phyloP scores from a whole-genome alignment of 2,329 filamentous ascomycete genomes.

The Exophiala oligosperma region DNA sequence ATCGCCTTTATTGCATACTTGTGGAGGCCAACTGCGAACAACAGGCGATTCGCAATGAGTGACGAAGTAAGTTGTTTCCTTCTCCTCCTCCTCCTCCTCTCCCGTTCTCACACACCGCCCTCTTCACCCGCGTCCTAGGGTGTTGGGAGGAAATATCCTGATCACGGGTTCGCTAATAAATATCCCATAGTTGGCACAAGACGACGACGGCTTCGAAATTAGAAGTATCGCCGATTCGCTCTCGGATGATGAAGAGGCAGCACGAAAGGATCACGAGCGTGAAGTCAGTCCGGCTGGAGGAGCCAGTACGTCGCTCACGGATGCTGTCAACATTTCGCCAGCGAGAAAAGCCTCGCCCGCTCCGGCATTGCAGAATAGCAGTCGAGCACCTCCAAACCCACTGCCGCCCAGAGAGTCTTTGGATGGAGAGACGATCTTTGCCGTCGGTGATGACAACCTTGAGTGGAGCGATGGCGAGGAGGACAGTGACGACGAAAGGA shows the following conservation, averaged over 20 bases:
- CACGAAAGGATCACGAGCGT: conserved; percentile 35
- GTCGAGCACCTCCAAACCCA: conserved; percentile 29
- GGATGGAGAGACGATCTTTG: conserved; percentile 94
- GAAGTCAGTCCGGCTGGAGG: conserved; percentile 21
- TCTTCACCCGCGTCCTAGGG: no score
- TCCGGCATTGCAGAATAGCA: conserved; percentile 18
- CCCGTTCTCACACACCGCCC: no score
- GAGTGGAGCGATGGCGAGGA: conserved; percentile 75
- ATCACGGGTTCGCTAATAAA: conserved; percentile 32
- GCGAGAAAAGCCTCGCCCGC: conserved; percentile 15
- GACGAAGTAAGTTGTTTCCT: conserved; percentile 66
- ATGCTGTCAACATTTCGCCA: conserved; percentile 14
- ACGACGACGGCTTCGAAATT: conserved; percentile 97
- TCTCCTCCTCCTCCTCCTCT: not conserved
- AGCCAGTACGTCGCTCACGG: conserved; percentile 26
- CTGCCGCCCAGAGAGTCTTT: conserved; percentile 58
- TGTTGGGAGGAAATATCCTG: not conserved
- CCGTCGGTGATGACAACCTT: conserved; percentile 82
- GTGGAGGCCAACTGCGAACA: conserved; percentile 95
- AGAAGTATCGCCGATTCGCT: conserved; percentile 76
- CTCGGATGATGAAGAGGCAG: conserved; percentile 34
- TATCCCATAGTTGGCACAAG: conserved; percentile 73
- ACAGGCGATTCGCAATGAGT: conserved; percentile 96
- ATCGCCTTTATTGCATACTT: conserved; percentile 92
- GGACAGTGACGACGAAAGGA: conserved; percentile 55